Evolutionary conservation across 2,329 filamentous ascomycete species (phyloP), one percentile per base, ranked within the genome.

Genomic region (Phialemonium atrogriseum): DNA sequence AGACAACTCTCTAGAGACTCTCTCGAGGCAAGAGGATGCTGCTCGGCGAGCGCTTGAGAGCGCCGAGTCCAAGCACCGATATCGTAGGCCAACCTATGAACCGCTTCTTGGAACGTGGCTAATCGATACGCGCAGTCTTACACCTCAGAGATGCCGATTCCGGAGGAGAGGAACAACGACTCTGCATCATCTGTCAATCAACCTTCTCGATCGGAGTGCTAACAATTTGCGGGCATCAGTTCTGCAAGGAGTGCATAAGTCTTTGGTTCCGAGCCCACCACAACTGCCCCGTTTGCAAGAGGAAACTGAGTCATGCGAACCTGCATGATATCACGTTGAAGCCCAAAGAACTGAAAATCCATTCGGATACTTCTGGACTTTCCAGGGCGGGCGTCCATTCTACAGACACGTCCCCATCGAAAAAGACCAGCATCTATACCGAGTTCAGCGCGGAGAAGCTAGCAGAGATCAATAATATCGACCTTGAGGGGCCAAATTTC

Each of bases 151-250:
- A 68, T 33, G 59, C 68, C 12, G 80, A 84, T 26, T 64, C 71
- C n/a, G 74, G 70, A 30, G 69, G 71, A 2, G 70, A 77, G 28
- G 73, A 78, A 35, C 65, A 76, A 6, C 72, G 76, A 18, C 77
- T 82, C 30, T 98, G 91, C 51, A 74, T 93, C 34, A 95, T 98
- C 44, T 98, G 91, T 51, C 80, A 84, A 48, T 70, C 72, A 9
- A 51, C 66, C 0, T 94, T 95, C 46, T 77, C 81, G 36, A 64
- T 77, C n/a, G 89, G 89, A 32, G 75, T 83, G 32, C 64, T 89
- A 39, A 95, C 89, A 0, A 72, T 86, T 1, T 96, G 91, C 51
- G 89, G 89, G 0, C 91, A 98, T 50, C 77, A 86, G 41, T 96
- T 87, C 51, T 95, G 89, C 62, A 87, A 85, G 47, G 82, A 85